Conservation (phyloP, 2,329 filamentous ascomycete genomes). For the Aureobasidium pullulans region DNA sequence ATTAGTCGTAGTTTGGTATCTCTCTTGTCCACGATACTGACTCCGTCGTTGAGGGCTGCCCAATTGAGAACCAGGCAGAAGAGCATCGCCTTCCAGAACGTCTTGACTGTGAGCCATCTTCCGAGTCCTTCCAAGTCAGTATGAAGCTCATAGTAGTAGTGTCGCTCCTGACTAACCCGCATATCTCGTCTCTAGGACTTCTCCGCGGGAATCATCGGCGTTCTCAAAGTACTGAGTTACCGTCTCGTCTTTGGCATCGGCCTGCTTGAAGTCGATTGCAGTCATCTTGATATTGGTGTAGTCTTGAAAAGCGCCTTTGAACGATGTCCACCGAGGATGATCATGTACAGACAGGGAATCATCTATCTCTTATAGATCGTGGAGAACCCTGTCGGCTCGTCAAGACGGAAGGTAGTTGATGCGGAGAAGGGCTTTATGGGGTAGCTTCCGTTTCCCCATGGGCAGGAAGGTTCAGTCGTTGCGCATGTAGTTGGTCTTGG, state of each 20-base stretch:
- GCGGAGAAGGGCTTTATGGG: conserved; percentile 1
- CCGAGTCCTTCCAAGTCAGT: conserved; percentile 15
- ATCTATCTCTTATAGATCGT: not conserved
- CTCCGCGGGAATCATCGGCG: not conserved
- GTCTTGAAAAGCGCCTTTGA: not conserved
- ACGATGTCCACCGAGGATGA: not conserved
- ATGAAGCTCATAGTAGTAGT: not conserved
- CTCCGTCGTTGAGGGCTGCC: conserved; percentile 18
- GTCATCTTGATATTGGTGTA: not conserved
- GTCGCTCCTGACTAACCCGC: not conserved
- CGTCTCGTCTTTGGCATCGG: not conserved
- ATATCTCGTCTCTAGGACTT: conserved; percentile 6
- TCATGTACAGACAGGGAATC: not conserved
- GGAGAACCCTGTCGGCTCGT: not conserved
- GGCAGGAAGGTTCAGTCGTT: not conserved
- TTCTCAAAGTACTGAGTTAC: not conserved
- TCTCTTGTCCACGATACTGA: not conserved
- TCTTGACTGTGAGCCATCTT: conserved; percentile 16
- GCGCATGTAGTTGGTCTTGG: too few species aligned
- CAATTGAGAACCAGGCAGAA: conserved; percentile 18
- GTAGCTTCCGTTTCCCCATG: not conserved
- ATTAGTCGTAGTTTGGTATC: not conserved
- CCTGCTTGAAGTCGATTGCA: not conserved
- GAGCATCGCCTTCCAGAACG: conserved; percentile 18
- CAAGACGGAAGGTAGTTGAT: not conserved